Conservation (phyloP, 768 basidiomycete species). For the Leccinum aurantiacum region DNA sequence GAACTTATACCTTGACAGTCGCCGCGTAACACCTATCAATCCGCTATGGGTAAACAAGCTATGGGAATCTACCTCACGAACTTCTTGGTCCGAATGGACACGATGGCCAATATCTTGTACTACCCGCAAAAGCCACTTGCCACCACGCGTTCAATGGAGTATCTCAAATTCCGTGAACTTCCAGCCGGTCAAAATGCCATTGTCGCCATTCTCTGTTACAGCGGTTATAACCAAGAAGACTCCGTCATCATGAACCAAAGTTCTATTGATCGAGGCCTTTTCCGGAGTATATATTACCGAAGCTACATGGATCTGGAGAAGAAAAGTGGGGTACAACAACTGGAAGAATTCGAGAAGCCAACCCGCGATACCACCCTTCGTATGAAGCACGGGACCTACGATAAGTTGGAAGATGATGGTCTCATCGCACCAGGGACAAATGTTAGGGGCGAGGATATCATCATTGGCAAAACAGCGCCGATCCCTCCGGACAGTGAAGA, state of each 20-base stretch:
- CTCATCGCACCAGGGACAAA: conserved; percentile 94
- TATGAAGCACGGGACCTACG: conserved; percentile 98
- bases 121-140: conserved; percentile 99
- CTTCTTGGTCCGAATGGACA: conserved; percentile 98
- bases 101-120: conserved; percentile 99
- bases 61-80: conserved; percentile 99
- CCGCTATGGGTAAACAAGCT: conserved; percentile 99
- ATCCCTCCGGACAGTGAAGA: conserved; percentile 97
- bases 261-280: conserved; percentile 95
- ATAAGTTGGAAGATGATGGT: conserved; percentile 96
- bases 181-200: conserved; percentile 99
- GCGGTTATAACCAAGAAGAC: conserved; percentile 99
- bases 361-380: conserved; percentile 88
- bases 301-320: conserved; percentile 99
- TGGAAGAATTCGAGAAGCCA: conserved; percentile 98
- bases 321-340: conserved; percentile 85
- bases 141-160: conserved; percentile 99
- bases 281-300: conserved; percentile 98
- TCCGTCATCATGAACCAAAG: conserved; percentile 99
- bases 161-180: conserved; percentile 96
- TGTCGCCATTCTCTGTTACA: conserved; percentile 97
- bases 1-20: conserved; percentile 54
- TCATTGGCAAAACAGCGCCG: conserved; percentile 98
- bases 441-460: conserved; percentile 96
- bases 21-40: conserved; percentile 99